phyloP scores from a whole-genome alignment of 169 alveolate genomes.

The Neospora caninum region DNA sequence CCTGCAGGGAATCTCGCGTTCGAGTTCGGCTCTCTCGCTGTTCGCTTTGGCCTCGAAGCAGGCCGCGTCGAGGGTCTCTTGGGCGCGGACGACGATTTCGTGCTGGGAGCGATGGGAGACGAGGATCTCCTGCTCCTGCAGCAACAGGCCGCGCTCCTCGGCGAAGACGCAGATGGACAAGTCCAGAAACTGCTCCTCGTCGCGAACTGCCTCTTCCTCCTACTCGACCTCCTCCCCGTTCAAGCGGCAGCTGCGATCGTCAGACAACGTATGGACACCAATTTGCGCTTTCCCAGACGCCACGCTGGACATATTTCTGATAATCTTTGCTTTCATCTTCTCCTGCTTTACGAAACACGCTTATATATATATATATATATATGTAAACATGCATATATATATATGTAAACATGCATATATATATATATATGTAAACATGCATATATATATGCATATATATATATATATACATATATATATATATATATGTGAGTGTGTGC shows the following conservation, averaged over 20 bases:
- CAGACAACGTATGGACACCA: constrained; percentile 44
- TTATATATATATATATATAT: no score
- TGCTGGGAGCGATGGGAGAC: neutral
- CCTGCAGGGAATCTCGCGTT: neutral
- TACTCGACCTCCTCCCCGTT: constrained; percentile 57
- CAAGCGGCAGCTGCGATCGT: constrained; percentile 56
- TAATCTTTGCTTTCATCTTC: no score
- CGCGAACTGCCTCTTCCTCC: constrained; percentile 54
- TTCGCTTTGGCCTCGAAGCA: neutral
- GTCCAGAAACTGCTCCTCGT: constrained; percentile 52
- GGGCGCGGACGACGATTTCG: neutral
- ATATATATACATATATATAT: neutral
- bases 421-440: no score
- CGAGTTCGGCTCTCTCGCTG: neutral
- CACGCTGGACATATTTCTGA: no score
- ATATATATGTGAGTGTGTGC: neutral
- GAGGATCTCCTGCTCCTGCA: constrained; percentile 16
- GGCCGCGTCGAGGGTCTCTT: neutral
- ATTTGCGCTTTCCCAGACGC: no score
- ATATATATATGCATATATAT: neutral
- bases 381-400: neutral
- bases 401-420: neutral
- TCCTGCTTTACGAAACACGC: neutral
- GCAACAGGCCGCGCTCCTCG: neutral
- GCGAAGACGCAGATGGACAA: neutral